phyloP scores from a whole-genome alignment of 2,329 filamentous ascomycete species.

The Xylaria sp. region DNA sequence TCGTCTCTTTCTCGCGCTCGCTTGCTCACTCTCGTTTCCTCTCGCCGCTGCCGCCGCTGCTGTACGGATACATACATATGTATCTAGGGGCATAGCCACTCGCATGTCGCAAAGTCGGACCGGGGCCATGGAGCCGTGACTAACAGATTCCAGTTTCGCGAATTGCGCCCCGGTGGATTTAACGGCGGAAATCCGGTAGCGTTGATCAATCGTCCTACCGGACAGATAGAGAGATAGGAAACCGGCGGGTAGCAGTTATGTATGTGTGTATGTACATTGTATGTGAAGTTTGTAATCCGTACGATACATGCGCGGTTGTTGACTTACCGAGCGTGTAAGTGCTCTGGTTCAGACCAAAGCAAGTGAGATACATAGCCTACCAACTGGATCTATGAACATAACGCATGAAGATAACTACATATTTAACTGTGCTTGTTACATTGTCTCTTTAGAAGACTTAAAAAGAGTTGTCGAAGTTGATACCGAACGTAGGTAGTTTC shows the following conservation, averaged over 20 bases:
- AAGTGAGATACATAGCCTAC: too few relatives aligned
- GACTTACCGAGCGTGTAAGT: neutral
- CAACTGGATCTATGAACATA: too few relatives aligned
- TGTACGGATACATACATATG: neutral
- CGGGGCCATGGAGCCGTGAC: neutral
- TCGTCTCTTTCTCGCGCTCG: neutral
- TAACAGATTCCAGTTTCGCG: neutral
- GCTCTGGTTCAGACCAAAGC: neutral
- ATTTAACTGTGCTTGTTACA: too few relatives aligned
- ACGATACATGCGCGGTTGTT: neutral
- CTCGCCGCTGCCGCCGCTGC: too few relatives aligned
- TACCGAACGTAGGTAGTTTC: too few relatives aligned
- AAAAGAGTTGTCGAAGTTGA: too few relatives aligned
- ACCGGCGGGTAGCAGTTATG: neutral
- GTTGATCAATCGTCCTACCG: too few relatives aligned
- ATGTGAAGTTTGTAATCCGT: neutral
- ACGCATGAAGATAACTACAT: too few relatives aligned
- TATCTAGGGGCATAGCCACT: neutral
- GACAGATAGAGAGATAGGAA: too few relatives aligned
- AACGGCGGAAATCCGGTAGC: neutral
- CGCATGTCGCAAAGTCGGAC: neutral
- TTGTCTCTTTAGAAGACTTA: too few relatives aligned
- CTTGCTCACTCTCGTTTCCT: too few relatives aligned
- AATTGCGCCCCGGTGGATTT: neutral
- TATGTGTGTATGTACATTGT: neutral